Base-by-base conservation (phyloP, 345 rosid species). In the Populus nigra region DNA sequence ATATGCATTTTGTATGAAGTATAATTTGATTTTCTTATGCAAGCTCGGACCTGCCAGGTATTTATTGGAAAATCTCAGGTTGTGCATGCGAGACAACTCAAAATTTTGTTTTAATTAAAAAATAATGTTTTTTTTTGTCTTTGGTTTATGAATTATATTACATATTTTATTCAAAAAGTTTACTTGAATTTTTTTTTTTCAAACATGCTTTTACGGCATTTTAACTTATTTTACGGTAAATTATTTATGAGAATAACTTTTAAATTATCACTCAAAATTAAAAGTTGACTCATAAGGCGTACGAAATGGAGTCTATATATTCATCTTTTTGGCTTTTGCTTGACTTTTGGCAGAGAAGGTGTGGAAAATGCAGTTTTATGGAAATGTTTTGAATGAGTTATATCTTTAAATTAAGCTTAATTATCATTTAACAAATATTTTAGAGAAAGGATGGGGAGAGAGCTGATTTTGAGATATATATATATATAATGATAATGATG, bases 401-500 rank as follows among this genome's bases (percentile, higher is more conserved):
- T 59, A 3, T 8, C 3, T 59, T 59, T 53, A 53, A 20, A 20
- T 20, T 53, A 20, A 53, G n/a, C 9, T 53, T 59, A 59, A 57
- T n/a, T 57, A n/a, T n/a, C 27, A 59, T 59, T 59, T n/a, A 59
- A 59, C 13, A 8, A 57, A 57, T 3, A 22, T 11, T 22, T 57
- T 8, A 13, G 47, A 43, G 47, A 43, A 43, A 11, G n/a, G 62
- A 22, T 9, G 3, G 23, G 9, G 25, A 7, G 11, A 57, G 27
- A 8, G 13, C 12, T n/a, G 63, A 59, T 59, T 59, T n/a, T n/a
- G 29, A 57, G 11, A 59, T 10, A 16, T 15, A 47, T 43, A 3
- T 43, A 55, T 7, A 55, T 22, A 11, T 59, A 76, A 81, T 76
- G 74, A 78, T 38, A 57, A 76, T 70, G 79, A 76, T 59, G 78